Evolutionary conservation across 2,329 filamentous ascomycete species (phyloP), one percentile per base, ranked within the genome.

Genomic region (Bipolaris cookei): DNA sequence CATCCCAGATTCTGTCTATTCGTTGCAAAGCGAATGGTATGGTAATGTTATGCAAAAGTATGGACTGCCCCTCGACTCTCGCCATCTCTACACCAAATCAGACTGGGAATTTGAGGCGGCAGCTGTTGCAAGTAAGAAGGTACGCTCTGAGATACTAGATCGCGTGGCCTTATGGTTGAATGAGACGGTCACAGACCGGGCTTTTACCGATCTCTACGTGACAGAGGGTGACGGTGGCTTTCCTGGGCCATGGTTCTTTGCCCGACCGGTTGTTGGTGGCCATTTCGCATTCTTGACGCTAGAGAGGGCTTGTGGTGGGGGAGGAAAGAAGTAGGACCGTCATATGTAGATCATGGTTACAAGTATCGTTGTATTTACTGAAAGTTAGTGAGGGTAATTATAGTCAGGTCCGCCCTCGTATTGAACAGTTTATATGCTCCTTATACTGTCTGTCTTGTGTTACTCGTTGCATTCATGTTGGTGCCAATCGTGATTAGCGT

Each of bases 41-140:
- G 82, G 85, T 61, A 83, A 85, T 13, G 90, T 94, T 8, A 85
- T 91, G 63, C 91, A 96, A 74, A 87, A 85, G 67, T 96, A 94
- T 74, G 92, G 92, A 1, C 79, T 96, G 3, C 91, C 92, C 0
- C 84, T 96, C 6, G 92, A 96, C 76, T 90, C 85, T 64, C 86
- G 92, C 41, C 91, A 95, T 75, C 76, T 94, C 3, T 95, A 95
- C 76, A 89, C 91, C 32, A 96, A 96, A 78, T 92, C 89, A 28
- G 92, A 96, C 77, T 96, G 92, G 92, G 89, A 95, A 67, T 92
- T 96, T 74, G 93, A 95, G 75, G 90, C 91, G 0, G 91, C 92
- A 44, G 90, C 91, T 1, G 89, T 96, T 4, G 86, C 90, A 3
- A 87, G 86, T 65, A 84, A 85, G 71, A 78, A 82, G 56, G 89